Percentiles rank a stretch among this genome's conserved stretches.
These are phyloP conservation scores for Amesomyces nigricolor DNA, from an alignment of 2,329 filamentous ascomycete genomes.

Conservation along the genomic window DNA sequence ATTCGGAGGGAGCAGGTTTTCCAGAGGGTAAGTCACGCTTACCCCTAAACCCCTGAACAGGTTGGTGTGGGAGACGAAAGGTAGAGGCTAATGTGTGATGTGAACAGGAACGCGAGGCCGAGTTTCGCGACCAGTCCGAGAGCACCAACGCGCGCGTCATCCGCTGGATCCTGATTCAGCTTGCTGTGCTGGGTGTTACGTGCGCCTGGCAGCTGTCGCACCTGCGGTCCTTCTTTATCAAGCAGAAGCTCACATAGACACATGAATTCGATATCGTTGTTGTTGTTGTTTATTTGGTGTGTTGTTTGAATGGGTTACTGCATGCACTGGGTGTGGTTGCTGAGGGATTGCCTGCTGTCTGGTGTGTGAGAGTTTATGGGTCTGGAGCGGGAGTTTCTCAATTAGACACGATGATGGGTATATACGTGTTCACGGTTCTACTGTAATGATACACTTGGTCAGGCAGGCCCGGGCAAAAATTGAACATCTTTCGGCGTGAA, in stretches of 20 bases:
- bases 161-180: conserved; percentile 88
- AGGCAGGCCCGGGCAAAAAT: not conserved
- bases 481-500: not conserved
- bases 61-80: too few relatives aligned
- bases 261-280: not conserved
- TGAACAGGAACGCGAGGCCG: conserved; percentile 82
- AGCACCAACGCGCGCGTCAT: conserved; percentile 86
- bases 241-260: conserved; percentile 91
- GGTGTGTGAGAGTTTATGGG: conserved; percentile 1
- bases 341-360: not conserved
- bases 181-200: conserved; percentile 75
- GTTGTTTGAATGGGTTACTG: conserved; percentile 1
- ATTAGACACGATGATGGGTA: conserved; percentile 14
- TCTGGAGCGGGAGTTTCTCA: conserved; percentile 19
- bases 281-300: not conserved
- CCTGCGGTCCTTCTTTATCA: conserved; percentile 96
- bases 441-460: conserved; percentile 16
- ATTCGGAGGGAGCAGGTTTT: conserved; percentile 94
- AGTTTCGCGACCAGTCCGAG: conserved; percentile 97
- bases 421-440: conserved; percentile 14
- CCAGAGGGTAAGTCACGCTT: conserved; percentile 77
- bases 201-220: conserved; percentile 98
- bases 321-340: not conserved
- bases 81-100: too few relatives aligned
- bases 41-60: too few relatives aligned